Evolutionary conservation across 2,329 filamentous ascomycete genomes (phyloP).

Genomic region (Pyrenophora tritici-repentis): DNA sequence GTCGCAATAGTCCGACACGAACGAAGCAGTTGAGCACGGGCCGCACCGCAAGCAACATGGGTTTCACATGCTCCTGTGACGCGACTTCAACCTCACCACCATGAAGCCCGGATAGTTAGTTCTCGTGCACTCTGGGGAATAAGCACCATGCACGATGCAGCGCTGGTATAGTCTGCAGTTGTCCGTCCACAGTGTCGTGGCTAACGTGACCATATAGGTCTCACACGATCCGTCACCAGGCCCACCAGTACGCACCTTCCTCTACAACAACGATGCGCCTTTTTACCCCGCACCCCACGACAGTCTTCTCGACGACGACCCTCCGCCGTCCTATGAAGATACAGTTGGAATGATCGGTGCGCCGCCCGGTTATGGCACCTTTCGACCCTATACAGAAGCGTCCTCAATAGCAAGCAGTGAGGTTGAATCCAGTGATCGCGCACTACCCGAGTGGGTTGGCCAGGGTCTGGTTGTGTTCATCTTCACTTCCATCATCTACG

Average conservation of each 20-base stretch:
- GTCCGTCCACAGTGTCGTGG: background rate
- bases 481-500: slow-evolving; percentile 38
- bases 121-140: background rate
- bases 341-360: slow-evolving; percentile 29
- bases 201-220: slow-evolving; percentile 5
- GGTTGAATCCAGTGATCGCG: slow-evolving; percentile 26
- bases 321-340: slow-evolving; percentile 44
- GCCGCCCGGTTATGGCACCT: slow-evolving; percentile 40
- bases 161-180: background rate
- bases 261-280: slow-evolving; percentile 15
- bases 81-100: slow-evolving; percentile 12
- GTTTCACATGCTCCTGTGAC: slow-evolving; percentile 19
- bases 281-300: background rate
- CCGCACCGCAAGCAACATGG: slow-evolving; percentile 16
- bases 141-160: slow-evolving; percentile 19
- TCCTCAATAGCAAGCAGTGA: slow-evolving; percentile 40
- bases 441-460: slow-evolving; percentile 37
- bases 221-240: slow-evolving; percentile 14
- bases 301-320: slow-evolving; percentile 25
- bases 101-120: slow-evolving; percentile 6
- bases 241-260: slow-evolving; percentile 10
- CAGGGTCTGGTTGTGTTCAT: slow-evolving; percentile 33
- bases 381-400: slow-evolving; percentile 34
- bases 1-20: slow-evolving; percentile 26
- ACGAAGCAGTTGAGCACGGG: slow-evolving; percentile 25